A percentile compares a stretch with the other conserved stretches of the same genome.
Conservation (phyloP, 768 basidiomycete species). For the Phaffia australis region DNA sequence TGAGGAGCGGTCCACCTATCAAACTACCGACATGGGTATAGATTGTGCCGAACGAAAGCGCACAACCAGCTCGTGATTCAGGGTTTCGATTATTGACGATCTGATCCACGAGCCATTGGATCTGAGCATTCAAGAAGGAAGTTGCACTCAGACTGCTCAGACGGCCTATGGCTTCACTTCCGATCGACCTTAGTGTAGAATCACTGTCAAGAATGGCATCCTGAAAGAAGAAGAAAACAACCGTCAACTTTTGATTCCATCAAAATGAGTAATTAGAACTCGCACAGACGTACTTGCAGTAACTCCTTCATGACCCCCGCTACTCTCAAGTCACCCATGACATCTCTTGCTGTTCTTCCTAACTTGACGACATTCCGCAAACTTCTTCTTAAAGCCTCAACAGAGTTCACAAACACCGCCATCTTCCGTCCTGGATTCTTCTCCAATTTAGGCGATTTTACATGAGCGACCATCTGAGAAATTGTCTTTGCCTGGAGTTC, state of each 20-base stretch:
- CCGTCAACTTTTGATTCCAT: slow-evolving; percentile 15
- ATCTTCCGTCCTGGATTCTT: slow-evolving; percentile 75
- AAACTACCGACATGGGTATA: slow-evolving; percentile 85
- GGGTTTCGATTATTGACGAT: slow-evolving; percentile 92
- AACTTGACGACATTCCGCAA: slow-evolving; percentile 40
- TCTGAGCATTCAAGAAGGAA: slow-evolving; percentile 69
- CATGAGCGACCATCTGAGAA: slow-evolving; percentile 46
- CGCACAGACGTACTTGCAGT: slow-evolving; percentile 54
- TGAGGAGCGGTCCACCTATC: slow-evolving; percentile 85
- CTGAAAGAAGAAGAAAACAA: slow-evolving; percentile 37
- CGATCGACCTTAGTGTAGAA: slow-evolving; percentile 58
- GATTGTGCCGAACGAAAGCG: slow-evolving; percentile 80
- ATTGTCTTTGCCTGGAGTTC: slow-evolving; percentile 37
- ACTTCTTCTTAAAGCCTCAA: slow-evolving; percentile 60
- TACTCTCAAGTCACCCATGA: slow-evolving; percentile 32
- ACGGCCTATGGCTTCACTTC: slow-evolving; percentile 80
- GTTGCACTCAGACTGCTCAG: slow-evolving; percentile 73
- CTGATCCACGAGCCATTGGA: slow-evolving; percentile 82
- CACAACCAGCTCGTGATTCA: slow-evolving; percentile 81
- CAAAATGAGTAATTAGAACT: slow-evolving; percentile 11
- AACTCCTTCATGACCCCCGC: slow-evolving; percentile 47
- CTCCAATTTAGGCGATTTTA: slow-evolving; percentile 67
- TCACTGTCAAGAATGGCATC: slow-evolving; percentile 75
- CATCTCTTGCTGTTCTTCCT: slow-evolving; percentile 31
- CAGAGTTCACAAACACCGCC: slow-evolving; percentile 69